phyloP scores from a whole-genome alignment of 306 rosid genomes.

The Leucaena leucocephala region DNA sequence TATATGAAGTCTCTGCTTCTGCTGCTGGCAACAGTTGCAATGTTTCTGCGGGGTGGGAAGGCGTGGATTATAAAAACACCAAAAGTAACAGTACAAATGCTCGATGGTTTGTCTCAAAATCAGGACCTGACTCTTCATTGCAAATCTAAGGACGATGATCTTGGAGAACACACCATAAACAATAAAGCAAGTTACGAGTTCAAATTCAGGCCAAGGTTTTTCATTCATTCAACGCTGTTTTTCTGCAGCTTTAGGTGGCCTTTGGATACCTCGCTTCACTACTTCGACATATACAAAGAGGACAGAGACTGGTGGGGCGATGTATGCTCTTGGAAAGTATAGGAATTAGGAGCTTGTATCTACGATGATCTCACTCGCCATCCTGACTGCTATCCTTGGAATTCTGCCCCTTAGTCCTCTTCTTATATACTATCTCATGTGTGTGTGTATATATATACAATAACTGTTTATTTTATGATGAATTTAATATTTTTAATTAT shows the following conservation, averaged over 20 bases:
- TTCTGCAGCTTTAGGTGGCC: neutral
- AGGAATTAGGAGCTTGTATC: neutral
- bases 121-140: neutral
- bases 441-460: too few relatives aligned
- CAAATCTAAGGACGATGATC: neutral
- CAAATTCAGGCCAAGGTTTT: neutral
- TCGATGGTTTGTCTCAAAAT: neutral
- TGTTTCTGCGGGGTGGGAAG: neutral
- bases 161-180: neutral
- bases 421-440: too few relatives aligned
- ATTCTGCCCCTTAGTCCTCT: neutral
- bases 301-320: neutral
- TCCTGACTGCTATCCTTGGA: neutral
- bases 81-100: neutral
- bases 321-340: neutral
- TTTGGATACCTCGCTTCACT: neutral
- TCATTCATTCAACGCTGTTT: neutral
- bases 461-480: too few relatives aligned
- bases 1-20: neutral
- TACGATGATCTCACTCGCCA: neutral
- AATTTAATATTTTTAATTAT: too few relatives aligned
- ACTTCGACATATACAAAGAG: conserved; percentile 1
- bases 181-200: neutral
- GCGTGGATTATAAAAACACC: neutral
- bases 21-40: neutral